Base-by-base conservation (phyloP, 2,329 filamentous ascomycete species). In the Pseudogymnoascus sp. region DNA sequence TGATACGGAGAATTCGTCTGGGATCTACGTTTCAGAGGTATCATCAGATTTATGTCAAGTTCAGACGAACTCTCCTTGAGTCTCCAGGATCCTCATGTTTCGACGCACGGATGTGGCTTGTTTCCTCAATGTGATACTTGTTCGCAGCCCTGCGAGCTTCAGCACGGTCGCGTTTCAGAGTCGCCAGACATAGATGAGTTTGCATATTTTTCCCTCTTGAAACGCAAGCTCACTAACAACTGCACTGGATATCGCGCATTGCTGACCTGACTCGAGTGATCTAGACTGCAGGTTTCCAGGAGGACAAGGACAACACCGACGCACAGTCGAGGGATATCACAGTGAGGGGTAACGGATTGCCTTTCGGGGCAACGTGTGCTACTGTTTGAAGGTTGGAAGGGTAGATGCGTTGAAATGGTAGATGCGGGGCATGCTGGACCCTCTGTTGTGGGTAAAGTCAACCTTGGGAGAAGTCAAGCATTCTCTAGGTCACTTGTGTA, bases 121-220 rank as follows among this genome's bases (percentile, higher is more conserved):
- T 55, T 33, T 55, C 49, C 12, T 55, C 28, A 7, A 2, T 11
- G 28, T 55, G 49, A 4, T 55, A 16, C 16, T 33, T 9, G 49
- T 55, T 28, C 25, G 49, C 49, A 55, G 49, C 49, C 49, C 49
- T 55, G 49, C 49, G 28, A 33, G 16, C 11, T 55, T 5, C 28
- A 55, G 49, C n/a, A 33, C 28, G 49, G 49, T 55, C 49, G 28
- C 49, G 49, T 55, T 55, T 55, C 49, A 55, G 49, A 55, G 49
- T 55, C 28, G 49, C 25, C 25, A 55, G 49, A 55, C 11, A 18
- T 55, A 55, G n/a, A 55, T 55, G 49, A 55, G 25, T 16, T 55
- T 55, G 8, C 7, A n/a, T 7, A 33, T 18, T 1, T 55, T 55
- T 33, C 49, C 25, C 28, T 33, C 45, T 55, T 33, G 49, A 55